These are phyloP conservation scores for Mycena belliarum DNA, from an alignment of 768 basidiomycete genomes.

Conservation along the genomic window DNA sequence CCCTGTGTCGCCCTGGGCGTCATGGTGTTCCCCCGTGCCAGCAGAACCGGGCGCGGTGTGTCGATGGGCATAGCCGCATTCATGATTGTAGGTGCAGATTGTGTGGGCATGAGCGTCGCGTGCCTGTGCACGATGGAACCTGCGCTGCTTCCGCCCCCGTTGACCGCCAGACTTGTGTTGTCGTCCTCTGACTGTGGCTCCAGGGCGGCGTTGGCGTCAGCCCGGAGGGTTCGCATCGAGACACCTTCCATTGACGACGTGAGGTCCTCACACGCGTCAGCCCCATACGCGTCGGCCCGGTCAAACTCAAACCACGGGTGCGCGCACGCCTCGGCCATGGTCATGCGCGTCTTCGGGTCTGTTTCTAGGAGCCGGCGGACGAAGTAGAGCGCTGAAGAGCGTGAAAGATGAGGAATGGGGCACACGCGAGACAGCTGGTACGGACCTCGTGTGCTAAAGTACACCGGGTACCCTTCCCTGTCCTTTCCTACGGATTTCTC, in stretches of 20 bases:
- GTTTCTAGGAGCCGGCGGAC: slow-evolving; percentile 62
- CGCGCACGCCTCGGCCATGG: slow-evolving; percentile 60
- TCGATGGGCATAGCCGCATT: too few species aligned
- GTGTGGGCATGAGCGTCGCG: too few species aligned
- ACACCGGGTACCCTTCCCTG: slow-evolving; percentile 7
- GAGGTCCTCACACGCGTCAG: not conserved
- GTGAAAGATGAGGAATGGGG: not conserved
- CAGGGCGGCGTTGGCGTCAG: not conserved
- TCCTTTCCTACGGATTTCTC: not conserved
- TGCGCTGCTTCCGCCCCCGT: too few species aligned
- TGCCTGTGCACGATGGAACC: not conserved
- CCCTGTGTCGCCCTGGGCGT: too few species aligned
- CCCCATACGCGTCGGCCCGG: not conserved
- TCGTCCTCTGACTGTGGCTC: not conserved
- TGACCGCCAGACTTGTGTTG: not conserved
- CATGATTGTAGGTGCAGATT: too few species aligned
- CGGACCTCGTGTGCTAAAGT: slow-evolving; percentile 27
- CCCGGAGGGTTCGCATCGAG: too few species aligned
- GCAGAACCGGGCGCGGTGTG: too few species aligned
- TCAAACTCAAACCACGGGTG: slow-evolving; percentile 79
- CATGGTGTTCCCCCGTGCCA: too few species aligned
- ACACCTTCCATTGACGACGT: not conserved
- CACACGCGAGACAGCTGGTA: not conserved
- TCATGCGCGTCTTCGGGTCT: slow-evolving; percentile 67
- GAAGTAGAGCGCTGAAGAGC: slow-evolving; percentile 66